A percentile compares a stretch with the other conserved stretches of the same genome.
Evolutionary conservation across 108 stramenopile genomes (phyloP).

Genomic region (Poteriospumella lacustris): DNA sequence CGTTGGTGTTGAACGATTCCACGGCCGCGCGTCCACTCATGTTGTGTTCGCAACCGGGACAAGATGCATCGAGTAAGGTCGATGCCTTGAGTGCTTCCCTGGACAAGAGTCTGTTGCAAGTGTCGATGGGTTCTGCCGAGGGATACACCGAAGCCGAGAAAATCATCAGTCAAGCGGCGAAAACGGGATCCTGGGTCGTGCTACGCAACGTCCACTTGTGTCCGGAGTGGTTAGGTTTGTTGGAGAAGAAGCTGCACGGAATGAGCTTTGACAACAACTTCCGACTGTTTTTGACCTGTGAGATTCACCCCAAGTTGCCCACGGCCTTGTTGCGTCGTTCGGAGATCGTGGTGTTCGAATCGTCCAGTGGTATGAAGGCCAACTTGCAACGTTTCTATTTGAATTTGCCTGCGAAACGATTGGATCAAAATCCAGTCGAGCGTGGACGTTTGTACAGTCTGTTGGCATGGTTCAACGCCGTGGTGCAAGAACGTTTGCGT

Average conservation of each 20-base stretch:
- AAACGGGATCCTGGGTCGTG: conserved; percentile 91
- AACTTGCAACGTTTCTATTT: conserved; percentile 78
- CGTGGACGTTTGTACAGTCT: conserved; percentile 78
- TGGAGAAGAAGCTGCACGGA: conserved; percentile 87
- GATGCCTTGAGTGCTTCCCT: conserved; percentile 75
- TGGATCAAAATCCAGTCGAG: conserved; percentile 44
- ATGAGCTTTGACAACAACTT: conserved; percentile 65
- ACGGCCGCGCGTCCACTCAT: conserved; percentile 59
- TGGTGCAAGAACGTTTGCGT: conserved; percentile 88
- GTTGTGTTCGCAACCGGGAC: conserved; percentile 84
- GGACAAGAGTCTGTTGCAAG: conserved; percentile 63
- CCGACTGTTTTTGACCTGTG: conserved; percentile 84
- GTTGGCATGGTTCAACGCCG: conserved; percentile 88
- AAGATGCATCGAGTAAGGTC: conserved; percentile 91
- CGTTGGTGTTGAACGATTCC: conserved; percentile 36
- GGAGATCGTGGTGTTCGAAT: conserved; percentile 68
- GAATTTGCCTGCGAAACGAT: conserved; percentile 35
- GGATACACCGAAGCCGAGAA: conserved; percentile 77
- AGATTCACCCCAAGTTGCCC: conserved; percentile 53
- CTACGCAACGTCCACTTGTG: conserved; percentile 95
- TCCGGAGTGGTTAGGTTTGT: conserved; percentile 87
- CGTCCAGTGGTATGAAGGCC: conserved; percentile 85
- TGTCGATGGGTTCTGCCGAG: conserved; percentile 93
- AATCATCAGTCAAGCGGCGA: conserved; percentile 65
- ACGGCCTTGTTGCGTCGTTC: conserved; percentile 45